Conservation (phyloP, 176 grass and related monocot species). For the Tuctoria greenei region DNA sequence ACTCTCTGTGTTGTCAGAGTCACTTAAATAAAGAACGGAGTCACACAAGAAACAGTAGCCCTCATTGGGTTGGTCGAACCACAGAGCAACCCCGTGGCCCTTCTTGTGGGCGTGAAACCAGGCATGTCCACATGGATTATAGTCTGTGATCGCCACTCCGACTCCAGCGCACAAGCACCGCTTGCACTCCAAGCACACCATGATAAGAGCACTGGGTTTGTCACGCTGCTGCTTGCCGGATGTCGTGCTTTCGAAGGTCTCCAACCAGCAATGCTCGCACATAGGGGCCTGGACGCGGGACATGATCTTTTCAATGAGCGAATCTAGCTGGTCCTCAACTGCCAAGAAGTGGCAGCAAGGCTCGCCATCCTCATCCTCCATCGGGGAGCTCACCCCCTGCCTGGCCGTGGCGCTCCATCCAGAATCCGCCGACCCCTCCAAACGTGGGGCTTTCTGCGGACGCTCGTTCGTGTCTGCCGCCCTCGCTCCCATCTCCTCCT, state of each 20-base stretch:
- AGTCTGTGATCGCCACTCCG: background rate
- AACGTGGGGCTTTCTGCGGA: background rate
- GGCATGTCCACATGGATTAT: slow-evolving; percentile 60
- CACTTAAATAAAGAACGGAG: background rate
- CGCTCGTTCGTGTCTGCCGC: background rate
- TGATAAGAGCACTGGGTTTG: slow-evolving; percentile 6
- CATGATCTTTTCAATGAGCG: slow-evolving; percentile 26
- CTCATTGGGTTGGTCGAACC: background rate
- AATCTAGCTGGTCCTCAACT: slow-evolving; percentile 25
- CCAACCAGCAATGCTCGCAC: slow-evolving; percentile 35
- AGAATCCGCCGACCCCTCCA: background rate
- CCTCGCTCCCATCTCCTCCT: slow-evolving; percentile 15
- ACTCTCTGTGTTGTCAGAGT: background rate
- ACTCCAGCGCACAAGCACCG: slow-evolving; percentile 38
- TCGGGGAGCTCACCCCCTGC: background rate
- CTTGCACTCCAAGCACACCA: slow-evolving; percentile 70
- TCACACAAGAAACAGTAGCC: background rate
- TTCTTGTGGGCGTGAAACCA: slow-evolving; percentile 48
- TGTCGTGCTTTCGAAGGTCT: slow-evolving; percentile 2
- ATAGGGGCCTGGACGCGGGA: background rate
- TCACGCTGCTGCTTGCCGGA: slow-evolving; percentile 38
- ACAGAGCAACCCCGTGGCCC: background rate
- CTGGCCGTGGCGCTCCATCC: background rate
- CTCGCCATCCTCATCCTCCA: background rate
- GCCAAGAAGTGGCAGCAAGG: slow-evolving; percentile 43